phyloP scores from a whole-genome alignment of 495 filamentous ascomycete species.

The Hyphodiscus hymeniophilus region DNA sequence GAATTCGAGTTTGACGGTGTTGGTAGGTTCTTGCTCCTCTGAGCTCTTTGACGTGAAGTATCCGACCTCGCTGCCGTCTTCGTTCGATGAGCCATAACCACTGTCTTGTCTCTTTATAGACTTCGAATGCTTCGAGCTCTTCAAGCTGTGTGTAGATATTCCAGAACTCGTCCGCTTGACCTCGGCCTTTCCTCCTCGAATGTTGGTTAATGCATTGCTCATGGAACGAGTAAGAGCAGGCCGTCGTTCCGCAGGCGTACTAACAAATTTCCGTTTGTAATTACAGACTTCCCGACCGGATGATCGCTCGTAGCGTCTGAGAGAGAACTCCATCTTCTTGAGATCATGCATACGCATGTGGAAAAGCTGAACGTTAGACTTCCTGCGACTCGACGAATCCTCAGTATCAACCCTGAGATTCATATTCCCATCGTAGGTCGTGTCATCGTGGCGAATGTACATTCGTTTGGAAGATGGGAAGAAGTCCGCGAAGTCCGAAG shows the following conservation, averaged over 20 bases:
- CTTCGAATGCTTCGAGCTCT: constrained; percentile 23
- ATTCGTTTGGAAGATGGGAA: constrained; percentile 80
- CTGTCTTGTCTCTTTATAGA: constrained; percentile 43
- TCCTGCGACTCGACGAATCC: constrained; percentile 28
- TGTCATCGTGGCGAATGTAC: constrained; percentile 83
- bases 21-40: constrained; percentile 39
- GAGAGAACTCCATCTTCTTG: constrained; percentile 75
- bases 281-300: constrained; percentile 93
- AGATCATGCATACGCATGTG: constrained; percentile 95
- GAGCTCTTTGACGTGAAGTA: constrained; percentile 26
- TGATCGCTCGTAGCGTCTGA: constrained; percentile 85
- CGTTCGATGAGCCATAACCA: constrained; percentile 42
- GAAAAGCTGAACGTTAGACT: constrained; percentile 74
- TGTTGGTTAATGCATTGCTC: constrained; percentile 62
- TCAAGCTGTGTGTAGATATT: constrained; percentile 31
- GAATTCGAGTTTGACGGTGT: constrained; percentile 83
- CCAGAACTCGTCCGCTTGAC: constrained; percentile 39
- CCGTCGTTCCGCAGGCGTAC: constrained; percentile 30
- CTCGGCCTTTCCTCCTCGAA: constrained; percentile 44
- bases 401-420: constrained; percentile 85
- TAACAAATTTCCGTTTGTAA: constrained; percentile 58
- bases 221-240: constrained; percentile 62
- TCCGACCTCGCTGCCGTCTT: constrained; percentile 37
- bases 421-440: constrained; percentile 93
- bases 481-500: constrained; percentile 73